These are phyloP conservation scores for Globisporangium parvum DNA, from an alignment of 352 stramenopile species.

Conservation along the genomic window DNA sequence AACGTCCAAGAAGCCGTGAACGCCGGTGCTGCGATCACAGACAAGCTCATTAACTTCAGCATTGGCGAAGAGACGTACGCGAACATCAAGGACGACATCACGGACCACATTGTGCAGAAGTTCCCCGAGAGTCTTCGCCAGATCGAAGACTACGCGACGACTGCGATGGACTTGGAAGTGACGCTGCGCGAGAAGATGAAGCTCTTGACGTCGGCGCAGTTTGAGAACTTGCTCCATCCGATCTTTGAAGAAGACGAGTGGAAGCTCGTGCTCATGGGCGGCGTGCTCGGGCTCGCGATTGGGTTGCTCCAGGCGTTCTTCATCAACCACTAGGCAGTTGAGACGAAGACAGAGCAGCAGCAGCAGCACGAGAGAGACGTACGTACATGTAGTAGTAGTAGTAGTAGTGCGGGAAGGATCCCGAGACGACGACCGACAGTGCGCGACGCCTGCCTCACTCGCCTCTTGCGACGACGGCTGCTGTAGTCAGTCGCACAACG, in stretches of 20 bases:
- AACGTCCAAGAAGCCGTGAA: slow-evolving; percentile 86
- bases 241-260: slow-evolving; percentile 99
- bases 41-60: slow-evolving; percentile 83
- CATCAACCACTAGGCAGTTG: slow-evolving; percentile 59
- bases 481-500: too few relatives aligned
- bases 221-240: slow-evolving; percentile 95
- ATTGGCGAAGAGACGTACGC: slow-evolving; percentile 80
- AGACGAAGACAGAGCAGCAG: neutral
- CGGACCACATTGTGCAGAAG: slow-evolving; percentile 82
- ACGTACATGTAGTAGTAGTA: too few relatives aligned
- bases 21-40: slow-evolving; percentile 57
- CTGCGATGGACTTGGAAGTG: slow-evolving; percentile 87
- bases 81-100: slow-evolving; percentile 86
- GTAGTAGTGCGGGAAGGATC: too few relatives aligned
- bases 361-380: too few relatives aligned
- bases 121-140: slow-evolving; percentile 87
- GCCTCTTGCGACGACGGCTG: too few relatives aligned
- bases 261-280: slow-evolving; percentile 96
- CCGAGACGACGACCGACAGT: too few relatives aligned
- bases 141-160: slow-evolving; percentile 91
- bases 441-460: too few relatives aligned
- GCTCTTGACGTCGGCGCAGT: slow-evolving; percentile 81
- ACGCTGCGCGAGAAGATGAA: slow-evolving; percentile 93
- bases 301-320: slow-evolving; percentile 90
- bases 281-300: slow-evolving; percentile 88